Conservation (phyloP, 805 yeast genomes). For the Kuraishia capsulata region DNA sequence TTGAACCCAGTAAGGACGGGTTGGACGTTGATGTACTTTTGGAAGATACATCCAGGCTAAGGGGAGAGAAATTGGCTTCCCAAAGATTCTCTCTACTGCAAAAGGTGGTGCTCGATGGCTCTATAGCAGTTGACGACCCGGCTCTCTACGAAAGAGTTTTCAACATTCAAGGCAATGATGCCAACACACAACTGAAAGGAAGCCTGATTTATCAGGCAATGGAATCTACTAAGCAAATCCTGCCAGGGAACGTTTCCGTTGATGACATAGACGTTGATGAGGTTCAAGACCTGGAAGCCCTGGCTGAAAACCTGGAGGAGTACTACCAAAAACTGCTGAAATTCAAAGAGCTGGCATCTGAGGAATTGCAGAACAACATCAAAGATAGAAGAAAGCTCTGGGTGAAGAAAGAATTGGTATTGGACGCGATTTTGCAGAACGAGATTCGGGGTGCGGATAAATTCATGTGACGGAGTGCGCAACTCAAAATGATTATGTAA, state of each 20-base stretch:
- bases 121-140: neutral
- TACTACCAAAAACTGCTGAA: slow-evolving; percentile 12
- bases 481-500: no score
- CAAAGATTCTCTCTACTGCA: slow-evolving; percentile 2
- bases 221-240: slow-evolving; percentile 1
- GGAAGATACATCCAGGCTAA: neutral
- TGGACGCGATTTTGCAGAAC: slow-evolving; percentile 9
- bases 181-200: slow-evolving; percentile 8
- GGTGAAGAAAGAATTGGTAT: slow-evolving; percentile 17
- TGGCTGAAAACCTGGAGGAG: slow-evolving; percentile 9
- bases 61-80: neutral
- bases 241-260: slow-evolving; percentile 6
- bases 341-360: slow-evolving; percentile 10
- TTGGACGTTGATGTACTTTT: neutral
- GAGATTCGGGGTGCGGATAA: slow-evolving; percentile 1
- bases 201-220: slow-evolving; percentile 2
- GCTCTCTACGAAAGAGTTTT: slow-evolving; percentile 6
- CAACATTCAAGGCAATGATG: slow-evolving; percentile 7
- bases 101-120: slow-evolving; percentile 4
- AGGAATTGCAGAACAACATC: slow-evolving; percentile 11
- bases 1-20: neutral
- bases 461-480: no score
- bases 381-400: slow-evolving; percentile 12
- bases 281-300: slow-evolving; percentile 6
- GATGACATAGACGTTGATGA: slow-evolving; percentile 5